Evolutionary conservation across 2,329 filamentous ascomycete genomes (phyloP).

Genomic region (Botryosphaeria agaves): DNA sequence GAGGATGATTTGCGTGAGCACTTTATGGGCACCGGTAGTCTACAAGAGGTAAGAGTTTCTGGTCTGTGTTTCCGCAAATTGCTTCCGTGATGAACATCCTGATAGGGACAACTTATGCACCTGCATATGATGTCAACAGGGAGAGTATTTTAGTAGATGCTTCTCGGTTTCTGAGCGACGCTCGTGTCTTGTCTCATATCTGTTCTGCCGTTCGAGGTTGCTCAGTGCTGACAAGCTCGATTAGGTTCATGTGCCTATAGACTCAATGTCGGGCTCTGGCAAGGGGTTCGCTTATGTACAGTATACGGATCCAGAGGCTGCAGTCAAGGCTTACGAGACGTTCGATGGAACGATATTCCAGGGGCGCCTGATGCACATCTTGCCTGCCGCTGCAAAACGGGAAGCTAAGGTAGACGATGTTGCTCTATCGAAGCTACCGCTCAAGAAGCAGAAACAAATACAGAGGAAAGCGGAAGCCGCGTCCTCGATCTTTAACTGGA

Average conservation of each 20-base stretch:
- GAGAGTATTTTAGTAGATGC: constrained; percentile 99
- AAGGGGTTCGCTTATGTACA: constrained; percentile 88
- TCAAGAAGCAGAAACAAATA: constrained; percentile 89
- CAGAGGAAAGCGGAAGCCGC: constrained; percentile 69
- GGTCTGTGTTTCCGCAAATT: constrained; percentile 8
- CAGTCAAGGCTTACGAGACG: constrained; percentile 60
- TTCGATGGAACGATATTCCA: constrained; percentile 81
- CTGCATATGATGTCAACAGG: constrained; percentile 81
- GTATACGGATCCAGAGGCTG: constrained; percentile 54
- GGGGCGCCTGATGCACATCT: constrained; percentile 77
- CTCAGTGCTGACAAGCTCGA: constrained; percentile 4
- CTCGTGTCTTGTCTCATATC: neutral
- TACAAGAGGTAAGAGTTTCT: constrained; percentile 65
- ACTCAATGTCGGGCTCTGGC: constrained; percentile 48
- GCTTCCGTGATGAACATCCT: constrained; percentile 72
- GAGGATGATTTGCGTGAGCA: constrained; percentile 58
- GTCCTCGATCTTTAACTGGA: constrained; percentile 81
- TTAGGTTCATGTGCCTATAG: constrained; percentile 74
- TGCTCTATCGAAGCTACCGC: constrained; percentile 71
- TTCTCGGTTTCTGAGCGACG: constrained; percentile 61
- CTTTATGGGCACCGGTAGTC: constrained; percentile 54
- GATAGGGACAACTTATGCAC: constrained; percentile 99
- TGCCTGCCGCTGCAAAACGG: constrained; percentile 69
- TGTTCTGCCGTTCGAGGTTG: too few relatives aligned
- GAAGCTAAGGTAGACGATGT: constrained; percentile 74